phyloP scores from a whole-genome alignment of 352 stramenopile species.

The Phytophthora cryptogea region DNA sequence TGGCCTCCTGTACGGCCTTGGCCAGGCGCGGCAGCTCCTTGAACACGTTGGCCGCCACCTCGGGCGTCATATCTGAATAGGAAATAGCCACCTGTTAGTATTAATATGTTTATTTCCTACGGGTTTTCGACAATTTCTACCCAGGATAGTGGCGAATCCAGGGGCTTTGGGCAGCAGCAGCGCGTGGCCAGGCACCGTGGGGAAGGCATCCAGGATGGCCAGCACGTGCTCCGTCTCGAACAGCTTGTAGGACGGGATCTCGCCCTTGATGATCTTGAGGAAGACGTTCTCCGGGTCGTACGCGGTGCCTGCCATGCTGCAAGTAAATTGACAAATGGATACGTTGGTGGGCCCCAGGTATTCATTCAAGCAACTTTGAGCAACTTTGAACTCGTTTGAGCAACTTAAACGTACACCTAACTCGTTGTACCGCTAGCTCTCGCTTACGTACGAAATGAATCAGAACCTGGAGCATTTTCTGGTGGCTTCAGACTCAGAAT shows the following conservation, averaged over 20 bases:
- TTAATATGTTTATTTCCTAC: not conserved
- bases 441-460: no score
- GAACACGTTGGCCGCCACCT: constrained; percentile 74
- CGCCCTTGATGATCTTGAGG: constrained; percentile 80
- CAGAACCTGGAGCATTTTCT: constrained; percentile 8
- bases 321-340: no score
- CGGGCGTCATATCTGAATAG: constrained; percentile 66
- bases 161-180: constrained; percentile 75
- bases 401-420: no score
- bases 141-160: constrained; percentile 67
- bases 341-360: no score
- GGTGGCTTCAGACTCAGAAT: constrained; percentile 11
- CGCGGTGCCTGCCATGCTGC: constrained; percentile 39
- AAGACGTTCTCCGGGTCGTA: constrained; percentile 86
- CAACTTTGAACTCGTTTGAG: no score
- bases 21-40: constrained; percentile 73
- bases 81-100: not conserved
- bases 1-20: constrained; percentile 77
- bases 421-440: no score
- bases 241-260: constrained; percentile 81
- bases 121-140: constrained; percentile 12
- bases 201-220: constrained; percentile 85
- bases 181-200: constrained; percentile 62
- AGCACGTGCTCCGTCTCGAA: constrained; percentile 88
- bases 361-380: no score